These are phyloP conservation scores for Neopestalotiopsis sp. DNA, from an alignment of 2,329 filamentous ascomycete species.

Conservation along the genomic window DNA sequence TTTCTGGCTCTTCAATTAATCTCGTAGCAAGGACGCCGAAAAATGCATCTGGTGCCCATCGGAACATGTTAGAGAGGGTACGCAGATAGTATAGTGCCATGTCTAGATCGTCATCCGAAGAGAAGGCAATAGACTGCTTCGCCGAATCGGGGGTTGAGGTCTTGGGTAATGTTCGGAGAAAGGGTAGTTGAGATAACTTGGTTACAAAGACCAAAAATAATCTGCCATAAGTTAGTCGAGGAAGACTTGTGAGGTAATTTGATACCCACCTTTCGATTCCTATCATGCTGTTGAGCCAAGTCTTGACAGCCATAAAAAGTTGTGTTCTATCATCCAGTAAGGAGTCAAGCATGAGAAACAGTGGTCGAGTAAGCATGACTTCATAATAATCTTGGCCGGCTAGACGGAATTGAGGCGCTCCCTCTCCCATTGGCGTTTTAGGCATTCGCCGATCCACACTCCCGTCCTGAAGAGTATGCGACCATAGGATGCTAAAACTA, in stretches of 20 bases:
- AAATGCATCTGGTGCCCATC: conserved; percentile 69
- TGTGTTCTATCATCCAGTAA: conserved; percentile 75
- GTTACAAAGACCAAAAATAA: conserved; percentile 65
- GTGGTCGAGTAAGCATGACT: conserved; percentile 77
- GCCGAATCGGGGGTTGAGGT: conserved; percentile 29
- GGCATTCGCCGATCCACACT: conserved; percentile 51
- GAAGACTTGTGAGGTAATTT: background rate
- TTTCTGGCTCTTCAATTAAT: conserved; percentile 52
- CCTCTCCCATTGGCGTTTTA: conserved; percentile 40
- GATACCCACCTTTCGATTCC: conserved; percentile 64
- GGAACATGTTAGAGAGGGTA: conserved; percentile 74
- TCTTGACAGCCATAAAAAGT: conserved; percentile 75
- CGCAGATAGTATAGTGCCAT: conserved; percentile 80
- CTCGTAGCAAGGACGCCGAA: conserved; percentile 75
- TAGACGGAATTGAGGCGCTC: conserved; percentile 44
- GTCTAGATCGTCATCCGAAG: conserved; percentile 71
- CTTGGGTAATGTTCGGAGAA: conserved; percentile 46
- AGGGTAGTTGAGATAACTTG: conserved; percentile 61
- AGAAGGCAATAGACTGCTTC: conserved; percentile 42
- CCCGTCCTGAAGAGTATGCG: conserved; percentile 70
- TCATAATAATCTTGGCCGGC: conserved; percentile 68
- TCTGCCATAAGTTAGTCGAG: conserved; percentile 42
- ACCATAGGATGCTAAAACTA: conserved; percentile 80
- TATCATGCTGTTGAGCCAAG: conserved; percentile 75
- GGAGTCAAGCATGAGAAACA: conserved; percentile 82